Conservation (phyloP, 169 alveolate genomes). For the Sarcocystis neurona region DNA sequence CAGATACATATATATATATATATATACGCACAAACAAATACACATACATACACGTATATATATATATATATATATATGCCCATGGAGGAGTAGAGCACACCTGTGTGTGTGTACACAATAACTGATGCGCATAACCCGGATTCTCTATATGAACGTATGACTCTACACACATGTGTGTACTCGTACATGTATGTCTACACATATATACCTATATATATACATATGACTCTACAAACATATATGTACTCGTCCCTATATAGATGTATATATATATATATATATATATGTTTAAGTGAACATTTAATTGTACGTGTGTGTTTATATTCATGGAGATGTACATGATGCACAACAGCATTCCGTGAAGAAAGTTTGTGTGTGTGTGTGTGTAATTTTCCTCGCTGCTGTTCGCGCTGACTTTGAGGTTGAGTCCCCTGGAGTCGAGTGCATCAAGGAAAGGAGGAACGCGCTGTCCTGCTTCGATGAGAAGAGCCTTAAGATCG, state of each 20-base stretch:
- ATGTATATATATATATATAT: not conserved
- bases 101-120: not conserved
- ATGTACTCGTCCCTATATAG: not conserved
- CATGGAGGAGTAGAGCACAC: not conserved
- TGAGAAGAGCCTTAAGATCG: conserved; percentile 88
- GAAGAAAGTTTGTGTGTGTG: no score
- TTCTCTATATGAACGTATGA: no score
- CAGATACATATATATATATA: not conserved
- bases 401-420: conserved; percentile 67
- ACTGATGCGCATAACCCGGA: no score
- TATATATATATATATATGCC: not conserved
- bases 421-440: conserved; percentile 77
- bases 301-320: no score
- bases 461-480: conserved; percentile 89
- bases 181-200: not conserved
- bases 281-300: not conserved
- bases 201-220: not conserved
- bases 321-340: no score
- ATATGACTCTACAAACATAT: not conserved
- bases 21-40: not conserved
- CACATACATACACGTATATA: not conserved
- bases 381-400: no score
- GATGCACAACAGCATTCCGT: no score
- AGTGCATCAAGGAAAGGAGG: conserved; percentile 85
- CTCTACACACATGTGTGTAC: not conserved